Conservation (phyloP, 2,329 filamentous ascomycete genomes). For the Clonostachys rosea region DNA sequence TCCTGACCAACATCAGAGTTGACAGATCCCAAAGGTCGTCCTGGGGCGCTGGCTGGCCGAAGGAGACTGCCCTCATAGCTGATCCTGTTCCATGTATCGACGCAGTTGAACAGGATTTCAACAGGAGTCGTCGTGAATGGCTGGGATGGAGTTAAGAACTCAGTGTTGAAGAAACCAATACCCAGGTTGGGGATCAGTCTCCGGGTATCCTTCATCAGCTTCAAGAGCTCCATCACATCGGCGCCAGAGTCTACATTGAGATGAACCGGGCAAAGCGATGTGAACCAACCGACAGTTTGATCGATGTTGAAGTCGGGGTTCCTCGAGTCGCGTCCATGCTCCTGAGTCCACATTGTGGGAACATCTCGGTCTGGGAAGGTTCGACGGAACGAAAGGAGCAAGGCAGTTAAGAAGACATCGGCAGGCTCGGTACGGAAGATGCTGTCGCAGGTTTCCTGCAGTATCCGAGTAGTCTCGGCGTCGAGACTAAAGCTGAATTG, state of each 20-base stretch:
- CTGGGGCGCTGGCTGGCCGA: conserved; percentile 35
- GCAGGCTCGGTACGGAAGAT: conserved; percentile 45
- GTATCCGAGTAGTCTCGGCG: conserved; percentile 31
- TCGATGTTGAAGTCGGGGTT: conserved; percentile 43
- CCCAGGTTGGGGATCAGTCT: conserved; percentile 37
- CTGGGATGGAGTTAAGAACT: conserved; percentile 28
- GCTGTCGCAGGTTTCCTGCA: conserved; percentile 35
- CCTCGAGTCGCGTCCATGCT: conserved; percentile 39
- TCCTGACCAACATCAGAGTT: conserved; percentile 37
- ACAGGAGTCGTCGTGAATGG: conserved; percentile 37
- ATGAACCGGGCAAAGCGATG: conserved; percentile 47
- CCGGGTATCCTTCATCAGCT: conserved; percentile 48
- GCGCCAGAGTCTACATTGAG: conserved; percentile 35
- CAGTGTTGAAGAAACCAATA: conserved; percentile 42
- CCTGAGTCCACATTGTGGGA: conserved; percentile 51
- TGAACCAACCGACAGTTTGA: conserved; percentile 58
- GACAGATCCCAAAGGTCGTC: conserved; percentile 25
- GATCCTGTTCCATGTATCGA: conserved; percentile 42
- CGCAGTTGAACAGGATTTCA: conserved; percentile 55
- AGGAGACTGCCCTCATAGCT: conserved; percentile 43
- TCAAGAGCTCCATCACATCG: conserved; percentile 45
- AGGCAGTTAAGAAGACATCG: conserved; percentile 48
- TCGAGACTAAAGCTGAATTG: conserved; percentile 35
- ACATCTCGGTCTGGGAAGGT: conserved; percentile 45
- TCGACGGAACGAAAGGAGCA: conserved; percentile 50